phyloP scores from a whole-genome alignment of 2,329 filamentous ascomycete genomes.

The Phyllosticta ampelicida region DNA sequence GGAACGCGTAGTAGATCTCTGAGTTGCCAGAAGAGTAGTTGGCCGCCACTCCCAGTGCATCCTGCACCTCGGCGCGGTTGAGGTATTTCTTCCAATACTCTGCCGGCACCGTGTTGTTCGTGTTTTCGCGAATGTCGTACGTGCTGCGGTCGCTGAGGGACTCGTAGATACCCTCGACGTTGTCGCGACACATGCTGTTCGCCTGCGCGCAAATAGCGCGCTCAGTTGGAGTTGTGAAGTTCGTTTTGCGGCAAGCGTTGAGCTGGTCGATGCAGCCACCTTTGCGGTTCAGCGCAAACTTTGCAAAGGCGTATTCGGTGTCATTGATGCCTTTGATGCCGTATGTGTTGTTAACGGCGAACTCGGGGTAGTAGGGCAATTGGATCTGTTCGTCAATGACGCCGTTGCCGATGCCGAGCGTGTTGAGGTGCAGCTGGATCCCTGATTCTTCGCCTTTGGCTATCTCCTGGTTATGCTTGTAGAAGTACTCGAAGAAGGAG shows the following conservation, averaged over 20 bases:
- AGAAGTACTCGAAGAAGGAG: slow-evolving; percentile 46
- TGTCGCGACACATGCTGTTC: slow-evolving; percentile 30
- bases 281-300: slow-evolving; percentile 33
- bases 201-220: slow-evolving; percentile 13
- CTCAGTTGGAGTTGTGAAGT: slow-evolving; percentile 15
- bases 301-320: slow-evolving; percentile 33
- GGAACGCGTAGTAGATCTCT: slow-evolving; percentile 40
- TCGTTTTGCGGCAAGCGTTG: slow-evolving; percentile 35
- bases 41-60: slow-evolving; percentile 51
- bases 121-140: slow-evolving; percentile 44
- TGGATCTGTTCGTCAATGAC: slow-evolving; percentile 42
- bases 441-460: slow-evolving; percentile 37
- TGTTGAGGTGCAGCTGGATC: slow-evolving; percentile 42
- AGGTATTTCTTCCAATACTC: slow-evolving; percentile 49
- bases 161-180: slow-evolving; percentile 16
- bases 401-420: slow-evolving; percentile 45
- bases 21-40: slow-evolving; percentile 46
- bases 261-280: slow-evolving; percentile 44
- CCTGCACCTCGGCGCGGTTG: slow-evolving; percentile 46
- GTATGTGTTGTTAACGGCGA: slow-evolving; percentile 47
- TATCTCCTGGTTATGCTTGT: slow-evolving; percentile 45
- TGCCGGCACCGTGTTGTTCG: slow-evolving; percentile 43
- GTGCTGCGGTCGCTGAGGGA: slow-evolving; percentile 34
- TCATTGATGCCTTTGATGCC: slow-evolving; percentile 38
- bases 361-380: slow-evolving; percentile 36